Evolutionary conservation across 2,329 filamentous ascomycete species (phyloP).

Genomic region (Aspergillus neoniger): DNA sequence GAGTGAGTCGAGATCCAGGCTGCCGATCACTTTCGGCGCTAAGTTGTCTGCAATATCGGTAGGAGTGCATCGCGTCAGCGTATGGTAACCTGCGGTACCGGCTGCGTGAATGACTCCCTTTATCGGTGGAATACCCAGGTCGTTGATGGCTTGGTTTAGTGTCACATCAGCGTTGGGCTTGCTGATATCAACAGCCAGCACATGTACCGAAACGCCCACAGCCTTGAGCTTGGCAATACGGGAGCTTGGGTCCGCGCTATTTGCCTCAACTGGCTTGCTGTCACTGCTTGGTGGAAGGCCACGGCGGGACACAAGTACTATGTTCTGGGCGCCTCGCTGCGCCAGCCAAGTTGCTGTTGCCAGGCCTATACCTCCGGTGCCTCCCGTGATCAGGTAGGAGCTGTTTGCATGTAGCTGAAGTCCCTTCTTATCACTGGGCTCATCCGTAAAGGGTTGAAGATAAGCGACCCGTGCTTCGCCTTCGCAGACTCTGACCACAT

Average conservation of each 20-base stretch:
- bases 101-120: no score
- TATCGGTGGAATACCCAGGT: no score
- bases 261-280: conserved; percentile 24
- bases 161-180: no score
- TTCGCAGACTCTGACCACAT: conserved; percentile 43
- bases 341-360: conserved; percentile 41
- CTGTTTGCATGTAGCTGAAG: conserved; percentile 25
- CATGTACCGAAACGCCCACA: no score
- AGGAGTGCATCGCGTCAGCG: no score
- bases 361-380: conserved; percentile 45
- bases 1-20: no score
- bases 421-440: neutral
- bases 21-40: no score
- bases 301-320: conserved; percentile 45
- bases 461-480: conserved; percentile 36
- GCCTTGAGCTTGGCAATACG: conserved; percentile 19
- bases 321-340: conserved; percentile 42
- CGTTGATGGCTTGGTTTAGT: no score
- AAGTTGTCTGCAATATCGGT: no score
- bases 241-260: neutral
- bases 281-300: conserved; percentile 36
- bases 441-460: conserved; percentile 23
- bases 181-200: no score
- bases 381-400: conserved; percentile 49
- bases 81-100: no score